Evolutionary conservation across 1,139 yeast species (phyloP), one percentile per base, ranked within the genome.

Genomic region (Yamadazyma blattariae): DNA sequence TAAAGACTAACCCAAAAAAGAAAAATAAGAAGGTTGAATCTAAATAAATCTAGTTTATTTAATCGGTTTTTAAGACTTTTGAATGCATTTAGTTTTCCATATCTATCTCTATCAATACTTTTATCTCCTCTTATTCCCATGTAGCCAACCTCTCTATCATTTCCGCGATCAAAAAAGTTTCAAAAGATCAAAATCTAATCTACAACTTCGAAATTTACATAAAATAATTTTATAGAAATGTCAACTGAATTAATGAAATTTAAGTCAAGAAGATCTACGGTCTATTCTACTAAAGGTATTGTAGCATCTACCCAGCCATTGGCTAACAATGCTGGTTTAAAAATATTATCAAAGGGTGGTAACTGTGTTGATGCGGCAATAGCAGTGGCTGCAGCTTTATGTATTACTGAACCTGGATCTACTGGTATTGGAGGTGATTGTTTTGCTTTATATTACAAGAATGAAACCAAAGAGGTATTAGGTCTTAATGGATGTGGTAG

Each of bases 391-490:
- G 92, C 95, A 5, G 86, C 82, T 6, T 64, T 86, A 29, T 74
- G 83, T 42, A 76, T 85, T 10, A 63, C 81, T 3, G 95, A 86
- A 51, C 94, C 95, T 0, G 73, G 76, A 22, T 80, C 87, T 42
- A 85, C 92, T 1, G 94, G 94, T 11, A 72, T 85, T 37, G 95
- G 95, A 3, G 95, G 95, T 22, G 95, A 86, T 53, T 81, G 86
- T 41, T 86, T 84, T 62, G 77, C 81, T 2, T 60, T 85, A 33
- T 80, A 67, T 52, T 82, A 80, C 56, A 71, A 77, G 29, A 69
- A 70, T 25, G 48, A 59, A 24, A 64, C 72, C 17, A 67, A 71
- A 37, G 61, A 66, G 38, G 85, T 83, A 1, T 61, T 66, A 38
- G 95, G 92, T 0, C 51, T 86, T 45, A 86, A 85, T 54, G 95